Conservation (phyloP, 495 filamentous ascomycete species). For the Daldinia bambusicola region DNA sequence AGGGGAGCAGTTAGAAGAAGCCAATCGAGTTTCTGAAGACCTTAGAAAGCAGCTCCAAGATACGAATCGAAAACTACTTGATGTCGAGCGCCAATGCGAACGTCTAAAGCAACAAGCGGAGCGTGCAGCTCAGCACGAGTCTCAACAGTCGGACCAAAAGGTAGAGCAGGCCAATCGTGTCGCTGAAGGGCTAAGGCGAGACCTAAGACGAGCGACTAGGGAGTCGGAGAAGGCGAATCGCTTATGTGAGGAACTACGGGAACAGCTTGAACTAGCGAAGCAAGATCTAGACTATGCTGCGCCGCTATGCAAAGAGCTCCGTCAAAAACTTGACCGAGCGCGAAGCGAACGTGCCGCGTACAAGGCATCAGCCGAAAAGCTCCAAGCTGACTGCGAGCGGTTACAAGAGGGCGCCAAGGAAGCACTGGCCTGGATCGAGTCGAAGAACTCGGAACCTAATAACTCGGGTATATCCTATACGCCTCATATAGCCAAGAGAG, state of each 20-base stretch:
- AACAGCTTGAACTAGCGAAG: conserved; percentile 37
- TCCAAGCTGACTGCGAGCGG: conserved; percentile 54
- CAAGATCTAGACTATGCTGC: conserved; percentile 43
- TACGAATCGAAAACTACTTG: conserved; percentile 48
- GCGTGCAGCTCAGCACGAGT: conserved; percentile 59
- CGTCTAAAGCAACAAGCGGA: conserved; percentile 56
- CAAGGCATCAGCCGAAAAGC: conserved; percentile 55
- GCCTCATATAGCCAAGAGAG: conserved; percentile 36
- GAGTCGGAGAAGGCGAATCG: conserved; percentile 38
- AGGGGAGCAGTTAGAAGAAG: conserved; percentile 75
- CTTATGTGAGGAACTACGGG: conserved; percentile 41
- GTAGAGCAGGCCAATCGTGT: conserved; percentile 49
- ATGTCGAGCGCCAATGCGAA: conserved; percentile 55
- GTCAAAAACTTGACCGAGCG: conserved; percentile 60
- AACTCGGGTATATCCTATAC: conserved; percentile 40
- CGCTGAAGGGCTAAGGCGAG: conserved; percentile 60
- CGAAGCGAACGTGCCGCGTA: conserved; percentile 58
- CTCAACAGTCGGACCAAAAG: conserved; percentile 62
- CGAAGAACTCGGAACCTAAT: conserved; percentile 51
- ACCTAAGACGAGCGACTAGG: conserved; percentile 50
- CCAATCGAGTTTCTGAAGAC: conserved; percentile 76
- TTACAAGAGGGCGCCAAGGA: conserved; percentile 47
- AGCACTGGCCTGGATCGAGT: conserved; percentile 47
- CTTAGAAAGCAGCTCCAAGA: conserved; percentile 68
- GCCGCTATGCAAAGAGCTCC: conserved; percentile 42